Evolutionary conservation across 768 basidiomycete species (phyloP).

Genomic region (Sistotremastrum niveocremeum): DNA sequence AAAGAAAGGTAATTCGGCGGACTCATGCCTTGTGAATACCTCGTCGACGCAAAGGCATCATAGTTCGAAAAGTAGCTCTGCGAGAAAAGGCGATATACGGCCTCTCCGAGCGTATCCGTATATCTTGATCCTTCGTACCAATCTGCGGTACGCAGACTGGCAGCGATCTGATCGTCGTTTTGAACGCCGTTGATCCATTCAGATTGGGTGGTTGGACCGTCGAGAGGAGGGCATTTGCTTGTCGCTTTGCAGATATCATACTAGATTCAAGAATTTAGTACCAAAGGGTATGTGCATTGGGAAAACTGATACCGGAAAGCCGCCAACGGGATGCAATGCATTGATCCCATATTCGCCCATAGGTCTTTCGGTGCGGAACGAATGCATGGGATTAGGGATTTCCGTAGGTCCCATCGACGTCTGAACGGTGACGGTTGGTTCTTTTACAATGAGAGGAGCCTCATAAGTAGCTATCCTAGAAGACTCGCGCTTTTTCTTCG

Average conservation of each 20-base stretch:
- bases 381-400: constrained; percentile 25
- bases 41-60: neutral
- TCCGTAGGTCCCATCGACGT: neutral
- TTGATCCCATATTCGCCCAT: constrained; percentile 11
- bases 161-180: constrained; percentile 3
- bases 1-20: constrained; percentile 9
- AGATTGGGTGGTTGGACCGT: too few relatives aligned
- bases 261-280: too few relatives aligned
- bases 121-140: constrained; percentile 1
- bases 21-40: too few relatives aligned
- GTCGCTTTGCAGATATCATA: too few relatives aligned
- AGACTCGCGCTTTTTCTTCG: constrained; percentile 5
- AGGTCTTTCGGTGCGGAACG: constrained; percentile 20
- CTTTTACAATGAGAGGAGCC: too few relatives aligned
- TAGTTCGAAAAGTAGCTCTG: constrained; percentile 1
- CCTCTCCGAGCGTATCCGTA: neutral
- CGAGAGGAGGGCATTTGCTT: too few relatives aligned
- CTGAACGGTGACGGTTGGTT: too few relatives aligned
- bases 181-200: neutral
- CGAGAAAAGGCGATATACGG: constrained; percentile 1
- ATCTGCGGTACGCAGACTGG: constrained; percentile 2
- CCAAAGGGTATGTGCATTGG: too few relatives aligned
- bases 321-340: too few relatives aligned
- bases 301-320: constrained; percentile 20
- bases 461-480: too few relatives aligned